Evolutionary conservation across 371 early-diverging fungal genomes (phyloP), one percentile per base, ranked within the genome.

Genomic region (Zopfochytrium polystomum): DNA sequence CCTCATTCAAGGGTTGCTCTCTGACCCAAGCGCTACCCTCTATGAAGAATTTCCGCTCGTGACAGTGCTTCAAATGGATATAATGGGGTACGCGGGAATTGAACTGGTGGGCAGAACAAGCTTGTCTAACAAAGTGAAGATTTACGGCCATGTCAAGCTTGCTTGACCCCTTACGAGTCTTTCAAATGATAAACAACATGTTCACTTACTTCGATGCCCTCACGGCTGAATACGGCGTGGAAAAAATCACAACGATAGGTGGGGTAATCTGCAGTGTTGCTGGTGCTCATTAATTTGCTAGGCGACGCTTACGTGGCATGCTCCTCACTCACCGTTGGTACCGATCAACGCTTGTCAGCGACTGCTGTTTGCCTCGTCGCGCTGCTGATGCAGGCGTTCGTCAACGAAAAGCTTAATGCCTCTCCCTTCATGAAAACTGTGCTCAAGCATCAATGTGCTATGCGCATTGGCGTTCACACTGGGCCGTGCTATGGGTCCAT

Each of bases 181-280:
- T 76, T 25, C 56, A 73, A 52, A 67, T 76, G 48, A 67, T 76
- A 60, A 72, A 76, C 59, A 65, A 57, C 22, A 65, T 76, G 3
- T 76, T 76, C 62, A 61, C 71, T 2, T 68, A 63, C 54, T 73
- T 76, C 55, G 73, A 76, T 56, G 55, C 49, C 29, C 61, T 76
- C 18, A 73, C 65, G 1, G 64, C 66, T 18, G 70, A 72, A 45
- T 71, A 62, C 54, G 53, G 52, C 25, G 61, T 76, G 13, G 76
- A 76, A 61, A 76, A 76, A 62, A 75, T 76, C 48, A 76, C 73
- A 7, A 76, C 73, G 1, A 76, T 71, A 29, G 75, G 70, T 54
- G 76, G n/a, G n/a, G n/a, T n/a, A n/a, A n/a, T n/a, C n/a, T n/a
- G n/a, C n/a, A n/a, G n/a, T n/a, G n/a, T n/a, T n/a, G n/a, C n/a